A percentile compares a stretch with the other conserved stretches of the same genome.
phyloP scores from a whole-genome alignment of 192 early-diverging fungal species.

The Coemansia reversa region DNA sequence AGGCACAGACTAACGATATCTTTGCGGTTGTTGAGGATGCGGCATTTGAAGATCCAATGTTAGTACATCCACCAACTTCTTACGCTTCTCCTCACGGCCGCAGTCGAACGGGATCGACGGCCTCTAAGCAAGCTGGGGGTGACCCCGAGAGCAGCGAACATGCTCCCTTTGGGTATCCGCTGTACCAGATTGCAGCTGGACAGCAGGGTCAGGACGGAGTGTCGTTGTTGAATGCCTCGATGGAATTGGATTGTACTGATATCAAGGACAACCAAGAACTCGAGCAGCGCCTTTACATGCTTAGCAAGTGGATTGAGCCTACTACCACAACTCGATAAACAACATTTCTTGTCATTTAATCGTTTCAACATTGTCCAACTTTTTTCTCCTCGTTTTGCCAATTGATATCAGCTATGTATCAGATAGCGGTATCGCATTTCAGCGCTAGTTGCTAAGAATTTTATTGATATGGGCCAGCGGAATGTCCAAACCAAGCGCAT shows the following conservation, averaged over 20 bases:
- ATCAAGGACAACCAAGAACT: constrained; percentile 55
- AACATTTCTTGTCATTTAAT: neutral
- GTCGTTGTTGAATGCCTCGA: constrained; percentile 36
- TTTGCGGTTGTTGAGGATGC: constrained; percentile 44
- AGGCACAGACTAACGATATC: constrained; percentile 52
- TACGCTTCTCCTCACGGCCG: constrained; percentile 29
- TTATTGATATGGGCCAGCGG: neutral
- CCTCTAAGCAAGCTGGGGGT: constrained; percentile 22
- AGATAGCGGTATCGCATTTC: too few species aligned
- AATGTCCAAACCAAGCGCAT: neutral
- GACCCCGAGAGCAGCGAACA: constrained; percentile 15
- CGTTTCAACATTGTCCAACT: neutral
- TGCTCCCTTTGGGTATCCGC: constrained; percentile 44
- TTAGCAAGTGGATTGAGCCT: constrained; percentile 55
- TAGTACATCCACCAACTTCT: constrained; percentile 23
- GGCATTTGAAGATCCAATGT: constrained; percentile 22
- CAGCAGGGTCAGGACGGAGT: constrained; percentile 29
- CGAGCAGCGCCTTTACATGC: constrained; percentile 51
- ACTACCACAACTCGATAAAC: constrained; percentile 9
- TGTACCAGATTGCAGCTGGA: constrained; percentile 47
- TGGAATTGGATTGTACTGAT: constrained; percentile 51
- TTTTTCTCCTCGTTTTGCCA: too few species aligned
- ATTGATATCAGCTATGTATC: too few species aligned
- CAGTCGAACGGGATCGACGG: constrained; percentile 38
- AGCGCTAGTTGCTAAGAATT: too few species aligned